phyloP scores from a whole-genome alignment of 2,329 filamentous ascomycete genomes.

The Ophiocordyceps camponoti-floridani region DNA sequence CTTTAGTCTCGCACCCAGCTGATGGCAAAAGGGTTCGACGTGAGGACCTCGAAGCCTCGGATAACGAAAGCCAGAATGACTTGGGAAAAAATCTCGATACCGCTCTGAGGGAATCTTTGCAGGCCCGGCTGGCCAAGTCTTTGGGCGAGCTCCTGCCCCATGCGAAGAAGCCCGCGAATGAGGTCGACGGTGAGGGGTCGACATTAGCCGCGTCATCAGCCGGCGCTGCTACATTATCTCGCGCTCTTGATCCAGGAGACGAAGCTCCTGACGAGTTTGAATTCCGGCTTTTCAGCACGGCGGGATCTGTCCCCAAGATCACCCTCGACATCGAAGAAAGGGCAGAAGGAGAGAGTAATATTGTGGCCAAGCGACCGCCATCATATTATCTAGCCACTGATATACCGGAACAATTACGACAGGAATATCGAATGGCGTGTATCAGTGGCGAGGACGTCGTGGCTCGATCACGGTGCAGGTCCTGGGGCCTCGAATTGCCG shows the following conservation, averaged over 20 bases:
- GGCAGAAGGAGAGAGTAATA: slow-evolving; percentile 16
- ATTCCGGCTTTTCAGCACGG: slow-evolving; percentile 38
- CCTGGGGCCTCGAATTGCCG: slow-evolving; percentile 41
- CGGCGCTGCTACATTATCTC: background rate
- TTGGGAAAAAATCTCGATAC: slow-evolving; percentile 15
- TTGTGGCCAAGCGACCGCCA: slow-evolving; percentile 19
- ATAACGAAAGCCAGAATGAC: slow-evolving; percentile 6
- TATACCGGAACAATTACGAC: slow-evolving; percentile 16
- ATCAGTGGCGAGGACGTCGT: slow-evolving; percentile 34
- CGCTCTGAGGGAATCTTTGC: slow-evolving; percentile 24
- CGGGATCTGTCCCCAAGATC: slow-evolving; percentile 27
- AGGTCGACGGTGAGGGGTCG: background rate
- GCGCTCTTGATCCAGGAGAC: slow-evolving; percentile 7
- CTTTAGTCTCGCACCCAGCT: background rate
- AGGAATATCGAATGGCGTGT: slow-evolving; percentile 25
- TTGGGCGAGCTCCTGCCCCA: slow-evolving; percentile 19
- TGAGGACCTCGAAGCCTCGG: slow-evolving; percentile 1
- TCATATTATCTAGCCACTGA: slow-evolving; percentile 29
- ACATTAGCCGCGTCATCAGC: background rate
- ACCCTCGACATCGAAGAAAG: slow-evolving; percentile 26
- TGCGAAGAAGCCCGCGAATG: background rate
- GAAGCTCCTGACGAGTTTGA: slow-evolving; percentile 25
- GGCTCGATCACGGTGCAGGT: slow-evolving; percentile 20
- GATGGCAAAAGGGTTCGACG: background rate
- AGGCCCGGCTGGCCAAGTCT: slow-evolving; percentile 28